Evolutionary conservation across 371 early-diverging fungal species (phyloP).

Genomic region (Circinella minor): DNA sequence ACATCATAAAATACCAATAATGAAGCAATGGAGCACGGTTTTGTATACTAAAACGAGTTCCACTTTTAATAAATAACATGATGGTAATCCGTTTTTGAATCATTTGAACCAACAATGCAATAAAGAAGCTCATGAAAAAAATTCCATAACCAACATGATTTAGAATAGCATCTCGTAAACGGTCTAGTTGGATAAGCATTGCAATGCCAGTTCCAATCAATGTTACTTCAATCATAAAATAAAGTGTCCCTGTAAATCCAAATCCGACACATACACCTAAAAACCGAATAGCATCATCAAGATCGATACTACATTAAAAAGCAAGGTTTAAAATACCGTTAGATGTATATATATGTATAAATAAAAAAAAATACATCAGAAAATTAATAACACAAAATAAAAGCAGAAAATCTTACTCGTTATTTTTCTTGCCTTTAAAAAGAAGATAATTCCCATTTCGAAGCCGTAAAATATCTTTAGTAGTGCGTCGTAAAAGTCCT

Average conservation of each 20-base stretch:
- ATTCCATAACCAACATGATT: slow-evolving; percentile 41
- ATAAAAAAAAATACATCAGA: too few relatives aligned
- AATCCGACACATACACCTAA: slow-evolving; percentile 53
- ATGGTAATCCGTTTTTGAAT: slow-evolving; percentile 49
- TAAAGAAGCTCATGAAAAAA: slow-evolving; percentile 51
- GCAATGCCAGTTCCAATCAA: slow-evolving; percentile 41
- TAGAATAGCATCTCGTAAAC: slow-evolving; percentile 34
- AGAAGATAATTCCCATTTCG: slow-evolving; percentile 49
- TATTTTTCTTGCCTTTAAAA: slow-evolving; percentile 52
- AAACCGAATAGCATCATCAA: slow-evolving; percentile 56
- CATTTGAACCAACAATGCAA: slow-evolving; percentile 47
- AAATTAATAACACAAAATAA: too few relatives aligned
- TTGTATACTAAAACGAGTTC: slow-evolving; percentile 36
- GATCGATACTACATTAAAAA: slow-evolving; percentile 34
- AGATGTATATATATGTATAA: not conserved
- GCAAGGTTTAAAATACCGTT: not conserved
- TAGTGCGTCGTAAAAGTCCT: slow-evolving; percentile 47
- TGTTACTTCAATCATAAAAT: slow-evolving; percentile 46
- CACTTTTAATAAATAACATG: slow-evolving; percentile 40
- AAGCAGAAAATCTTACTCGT: slow-evolving; percentile 28
- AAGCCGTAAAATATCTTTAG: slow-evolving; percentile 48
- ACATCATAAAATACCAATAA: slow-evolving; percentile 59
- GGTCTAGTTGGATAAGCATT: slow-evolving; percentile 36
- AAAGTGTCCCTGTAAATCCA: slow-evolving; percentile 54
- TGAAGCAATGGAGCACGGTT: slow-evolving; percentile 49